These are phyloP conservation scores for Athelia sp. DNA, from an alignment of 1,284 basidiomycete genomes.

Conservation along the genomic window DNA sequence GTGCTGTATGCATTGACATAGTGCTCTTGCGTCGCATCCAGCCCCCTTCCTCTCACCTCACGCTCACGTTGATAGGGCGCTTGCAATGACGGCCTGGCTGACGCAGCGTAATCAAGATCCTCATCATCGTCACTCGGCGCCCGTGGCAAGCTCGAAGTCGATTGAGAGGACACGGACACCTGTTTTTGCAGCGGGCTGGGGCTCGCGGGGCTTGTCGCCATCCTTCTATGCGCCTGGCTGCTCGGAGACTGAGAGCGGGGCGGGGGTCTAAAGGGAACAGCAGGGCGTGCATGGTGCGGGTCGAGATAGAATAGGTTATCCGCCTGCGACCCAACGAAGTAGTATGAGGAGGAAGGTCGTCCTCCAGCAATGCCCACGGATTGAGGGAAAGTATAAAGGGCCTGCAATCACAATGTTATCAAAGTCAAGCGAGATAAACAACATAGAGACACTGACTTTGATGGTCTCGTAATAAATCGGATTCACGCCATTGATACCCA, in stretches of 20 bases:
- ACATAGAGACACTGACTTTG: slow-evolving; percentile 55
- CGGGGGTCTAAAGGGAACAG: slow-evolving; percentile 70
- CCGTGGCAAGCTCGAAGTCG: slow-evolving; percentile 25
- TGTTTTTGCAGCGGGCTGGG: slow-evolving; percentile 61
- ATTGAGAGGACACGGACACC: slow-evolving; percentile 41
- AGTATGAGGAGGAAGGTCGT: slow-evolving; percentile 92
- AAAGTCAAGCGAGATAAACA: slow-evolving; percentile 1
- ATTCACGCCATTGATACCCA: slow-evolving; percentile 92
- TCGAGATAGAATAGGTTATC: slow-evolving; percentile 94
- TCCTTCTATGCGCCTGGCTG: slow-evolving; percentile 36
- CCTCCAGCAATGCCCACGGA: slow-evolving; percentile 96
- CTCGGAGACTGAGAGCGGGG: slow-evolving; percentile 22
- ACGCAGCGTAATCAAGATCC: too few relatives aligned
- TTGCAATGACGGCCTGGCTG: too few relatives aligned
- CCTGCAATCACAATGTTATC: too few relatives aligned
- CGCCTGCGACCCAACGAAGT: slow-evolving; percentile 92
- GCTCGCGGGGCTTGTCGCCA: slow-evolving; percentile 47
- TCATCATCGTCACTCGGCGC: slow-evolving; percentile 9
- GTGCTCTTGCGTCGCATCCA: slow-evolving; percentile 49
- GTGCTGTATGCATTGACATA: slow-evolving; percentile 60
- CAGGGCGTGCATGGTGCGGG: slow-evolving; percentile 85
- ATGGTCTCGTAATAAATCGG: slow-evolving; percentile 93
- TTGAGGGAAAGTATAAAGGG: slow-evolving; percentile 90
- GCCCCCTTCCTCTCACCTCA: slow-evolving; percentile 1
- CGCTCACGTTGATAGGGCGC: neutral